phyloP scores from a whole-genome alignment of 805 yeast genomes.

The Candida berthetii region DNA sequence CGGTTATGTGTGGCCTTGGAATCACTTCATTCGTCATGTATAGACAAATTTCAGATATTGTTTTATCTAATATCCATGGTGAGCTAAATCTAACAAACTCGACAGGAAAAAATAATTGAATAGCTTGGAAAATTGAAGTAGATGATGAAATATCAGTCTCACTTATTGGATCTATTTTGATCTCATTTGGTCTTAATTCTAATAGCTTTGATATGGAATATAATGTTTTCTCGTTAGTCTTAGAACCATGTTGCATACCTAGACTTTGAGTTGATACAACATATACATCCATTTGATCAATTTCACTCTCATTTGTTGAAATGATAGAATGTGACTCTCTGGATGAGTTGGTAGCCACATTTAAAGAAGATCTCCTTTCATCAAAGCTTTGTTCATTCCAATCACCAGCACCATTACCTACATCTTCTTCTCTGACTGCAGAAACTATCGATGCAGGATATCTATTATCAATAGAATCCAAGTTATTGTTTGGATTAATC shows the following conservation, averaged over 20 bases:
- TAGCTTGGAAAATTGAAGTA: background rate
- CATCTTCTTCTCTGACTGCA: too few species aligned
- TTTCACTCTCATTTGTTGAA: background rate
- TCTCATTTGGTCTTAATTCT: slow-evolving; percentile 12
- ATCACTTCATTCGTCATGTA: slow-evolving; percentile 3
- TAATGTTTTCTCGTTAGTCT: too few species aligned
- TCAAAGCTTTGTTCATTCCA: background rate
- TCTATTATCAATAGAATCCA: too few species aligned
- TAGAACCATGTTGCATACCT: too few species aligned
- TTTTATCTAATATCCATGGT: slow-evolving; percentile 20
- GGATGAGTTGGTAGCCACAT: slow-evolving; percentile 8
- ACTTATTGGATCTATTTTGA: slow-evolving; percentile 8
- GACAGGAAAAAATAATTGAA: slow-evolving; percentile 6
- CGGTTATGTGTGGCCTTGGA: slow-evolving; percentile 5
- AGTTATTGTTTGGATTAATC: too few species aligned
- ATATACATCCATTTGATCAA: too few species aligned
- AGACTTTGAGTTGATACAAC: background rate
- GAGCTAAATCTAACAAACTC: slow-evolving; percentile 13
- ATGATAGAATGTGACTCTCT: background rate
- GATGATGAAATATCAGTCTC: background rate
- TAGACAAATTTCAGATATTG: slow-evolving; percentile 15
- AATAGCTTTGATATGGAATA: slow-evolving; percentile 8
- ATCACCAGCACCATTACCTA: background rate
- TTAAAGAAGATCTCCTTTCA: background rate
- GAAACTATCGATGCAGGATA: too few species aligned